Evolutionary conservation across 1,284 basidiomycete genomes (phyloP), one percentile per base, ranked within the genome.

Genomic region (Meripilus lineatus): DNA sequence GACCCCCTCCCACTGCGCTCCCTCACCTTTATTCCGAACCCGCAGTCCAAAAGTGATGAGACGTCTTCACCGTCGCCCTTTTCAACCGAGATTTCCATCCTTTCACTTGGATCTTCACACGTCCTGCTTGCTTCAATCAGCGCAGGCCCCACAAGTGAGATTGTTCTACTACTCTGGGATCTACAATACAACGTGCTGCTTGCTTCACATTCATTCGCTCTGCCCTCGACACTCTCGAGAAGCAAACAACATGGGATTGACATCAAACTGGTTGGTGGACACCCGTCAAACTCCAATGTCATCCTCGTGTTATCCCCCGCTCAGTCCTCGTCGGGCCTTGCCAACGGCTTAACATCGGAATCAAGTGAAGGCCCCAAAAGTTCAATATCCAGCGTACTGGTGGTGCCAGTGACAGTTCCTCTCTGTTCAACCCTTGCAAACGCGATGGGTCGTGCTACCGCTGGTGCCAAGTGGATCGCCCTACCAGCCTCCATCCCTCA

Each of bases 141-240:
- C 10, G 55, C 65, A 5, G 57, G 67, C 6, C 54, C 65, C 0
- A 45, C 63, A 0, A 61, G 69, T 30, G 77, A 81, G 46, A 66
- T 89, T 40, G 56, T 58, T n/a, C 52, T 77, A 32, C 73, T 84
- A 14, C 56, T 88, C 32, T 88, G 85, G 84, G 85, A 89, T 53
- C 63, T 87, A 15, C 79, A 79, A 50, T 88, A 82, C 52, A 76
- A 76, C 14, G 76, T 87, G 25, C 62, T 87, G 15, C 68, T 88
- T 18, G 67, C 79, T 1, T 71, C 74, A 6, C 73, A 81, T 25
- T 59, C 64, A 2, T 62, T 83, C 37, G 56, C 78, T 0, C 58
- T 78, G 4, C 81, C 85, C 0, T 68, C 74, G 0, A 61, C 71
- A n/a, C 53, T 79, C 7, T 54, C 60, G 3, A 59, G 65, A 38